Evolutionary conservation across 2,329 filamentous ascomycete species (phyloP).

Genomic region (Penicillium sp.): DNA sequence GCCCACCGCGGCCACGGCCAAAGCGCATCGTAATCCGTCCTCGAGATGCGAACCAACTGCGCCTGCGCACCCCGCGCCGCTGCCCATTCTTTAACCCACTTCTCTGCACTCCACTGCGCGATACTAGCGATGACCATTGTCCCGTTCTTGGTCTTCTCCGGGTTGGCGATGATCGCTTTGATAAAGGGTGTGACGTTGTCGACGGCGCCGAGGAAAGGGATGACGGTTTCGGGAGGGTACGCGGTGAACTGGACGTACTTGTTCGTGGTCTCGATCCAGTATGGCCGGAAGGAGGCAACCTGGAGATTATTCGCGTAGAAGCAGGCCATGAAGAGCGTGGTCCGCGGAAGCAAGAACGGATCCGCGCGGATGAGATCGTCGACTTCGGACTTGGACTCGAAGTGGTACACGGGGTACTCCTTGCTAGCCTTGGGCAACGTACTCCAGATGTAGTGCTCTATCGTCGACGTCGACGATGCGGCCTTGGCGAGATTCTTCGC

Average conservation of each 20-base stretch:
- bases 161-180: neutral
- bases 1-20: neutral
- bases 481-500: neutral
- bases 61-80: neutral
- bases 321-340: neutral
- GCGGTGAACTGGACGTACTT: neutral
- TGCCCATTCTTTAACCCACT: neutral
- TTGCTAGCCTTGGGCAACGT: neutral
- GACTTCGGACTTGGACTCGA: neutral
- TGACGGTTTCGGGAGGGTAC: neutral
- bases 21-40: neutral
- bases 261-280: neutral
- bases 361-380: neutral
- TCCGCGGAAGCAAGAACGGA: neutral
- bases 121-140: neutral
- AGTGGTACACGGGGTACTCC: neutral
- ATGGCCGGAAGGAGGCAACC: neutral
- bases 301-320: neutral
- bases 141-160: neutral
- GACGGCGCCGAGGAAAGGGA: neutral
- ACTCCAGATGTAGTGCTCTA: neutral
- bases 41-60: neutral
- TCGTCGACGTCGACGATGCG: neutral
- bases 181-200: neutral
- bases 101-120: neutral